A percentile compares a stretch with the other conserved stretches of the same genome.
These are phyloP conservation scores for Apiospora aurea DNA, from an alignment of 2,329 filamentous ascomycete species.

Conservation along the genomic window DNA sequence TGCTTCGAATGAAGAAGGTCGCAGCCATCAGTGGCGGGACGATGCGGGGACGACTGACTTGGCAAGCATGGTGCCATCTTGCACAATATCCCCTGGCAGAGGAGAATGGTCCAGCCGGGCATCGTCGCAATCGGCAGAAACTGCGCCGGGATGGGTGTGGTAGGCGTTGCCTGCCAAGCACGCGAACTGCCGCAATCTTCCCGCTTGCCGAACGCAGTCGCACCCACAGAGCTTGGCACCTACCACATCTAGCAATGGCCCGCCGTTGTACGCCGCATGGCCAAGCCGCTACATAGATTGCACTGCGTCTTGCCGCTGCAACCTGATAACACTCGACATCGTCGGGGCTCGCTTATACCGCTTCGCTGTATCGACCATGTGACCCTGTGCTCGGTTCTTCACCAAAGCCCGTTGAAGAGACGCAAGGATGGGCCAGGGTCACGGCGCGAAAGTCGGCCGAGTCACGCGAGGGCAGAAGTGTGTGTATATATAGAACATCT, in stretches of 20 bases:
- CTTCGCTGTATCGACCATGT: neutral
- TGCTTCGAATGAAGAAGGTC: slow-evolving; percentile 11
- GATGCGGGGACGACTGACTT: slow-evolving; percentile 10
- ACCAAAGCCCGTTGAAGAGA: neutral
- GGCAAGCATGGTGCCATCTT: slow-evolving; percentile 13
- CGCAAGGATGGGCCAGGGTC: slow-evolving; percentile 1
- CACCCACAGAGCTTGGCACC: neutral
- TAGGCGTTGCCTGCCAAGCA: neutral
- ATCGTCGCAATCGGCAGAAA: neutral
- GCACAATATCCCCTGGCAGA: neutral
- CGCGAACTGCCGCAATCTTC: slow-evolving; percentile 11
- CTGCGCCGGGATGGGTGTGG: neutral
- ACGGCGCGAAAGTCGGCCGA: neutral
- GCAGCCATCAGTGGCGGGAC: neutral
- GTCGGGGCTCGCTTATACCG: neutral
- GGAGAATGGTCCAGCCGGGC: neutral
- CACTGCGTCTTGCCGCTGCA: neutral
- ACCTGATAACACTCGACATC: neutral
- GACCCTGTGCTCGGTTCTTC: neutral
- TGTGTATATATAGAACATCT: neutral
- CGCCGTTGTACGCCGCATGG: slow-evolving; percentile 9
- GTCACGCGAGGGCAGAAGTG: neutral
- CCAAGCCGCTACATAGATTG: slow-evolving; percentile 16
- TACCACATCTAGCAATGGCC: neutral
- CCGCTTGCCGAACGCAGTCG: slow-evolving; percentile 8